Evolutionary conservation across 306 rosid species (phyloP).

Genomic region (Urtica urens): DNA sequence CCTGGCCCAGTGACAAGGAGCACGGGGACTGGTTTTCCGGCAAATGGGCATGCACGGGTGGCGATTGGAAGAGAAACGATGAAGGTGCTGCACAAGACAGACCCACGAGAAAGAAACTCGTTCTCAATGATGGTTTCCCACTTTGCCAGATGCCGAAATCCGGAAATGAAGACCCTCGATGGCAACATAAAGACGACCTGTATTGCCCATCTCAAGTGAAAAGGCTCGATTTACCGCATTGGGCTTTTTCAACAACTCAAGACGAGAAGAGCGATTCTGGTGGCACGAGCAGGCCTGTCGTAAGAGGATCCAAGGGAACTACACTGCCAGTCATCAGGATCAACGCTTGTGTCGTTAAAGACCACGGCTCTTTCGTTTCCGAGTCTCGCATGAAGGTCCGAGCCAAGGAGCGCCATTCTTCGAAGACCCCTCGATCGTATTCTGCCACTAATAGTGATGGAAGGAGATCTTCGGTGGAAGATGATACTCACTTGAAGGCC

Average conservation of each 20-base stretch:
- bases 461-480: constrained; percentile 66
- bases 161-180: constrained; percentile 91
- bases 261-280: constrained; percentile 54
- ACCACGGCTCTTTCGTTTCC: constrained; percentile 68
- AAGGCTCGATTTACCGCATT: constrained; percentile 79
- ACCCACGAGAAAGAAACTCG: constrained; percentile 67
- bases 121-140: constrained; percentile 73
- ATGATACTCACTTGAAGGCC: constrained; percentile 43
- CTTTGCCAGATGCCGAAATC: constrained; percentile 78
- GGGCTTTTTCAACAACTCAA: constrained; percentile 78
- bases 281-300: constrained; percentile 27
- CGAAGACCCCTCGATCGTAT: constrained; percentile 50
- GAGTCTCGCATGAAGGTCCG: constrained; percentile 64
- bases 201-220: constrained; percentile 71
- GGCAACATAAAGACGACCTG: constrained; percentile 79
- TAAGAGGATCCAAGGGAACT: constrained; percentile 74
- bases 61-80: constrained; percentile 95
- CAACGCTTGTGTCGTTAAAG: constrained; percentile 88
- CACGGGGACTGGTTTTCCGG: constrained; percentile 70
- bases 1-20: constrained; percentile 31
- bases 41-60: constrained; percentile 95
- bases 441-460: constrained; percentile 63
- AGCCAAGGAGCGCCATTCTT: constrained; percentile 52
- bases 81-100: constrained; percentile 61
- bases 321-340: constrained; percentile 80